Conservation (phyloP, 164 flowering plant species). For the Pachysandra terminalis region DNA sequence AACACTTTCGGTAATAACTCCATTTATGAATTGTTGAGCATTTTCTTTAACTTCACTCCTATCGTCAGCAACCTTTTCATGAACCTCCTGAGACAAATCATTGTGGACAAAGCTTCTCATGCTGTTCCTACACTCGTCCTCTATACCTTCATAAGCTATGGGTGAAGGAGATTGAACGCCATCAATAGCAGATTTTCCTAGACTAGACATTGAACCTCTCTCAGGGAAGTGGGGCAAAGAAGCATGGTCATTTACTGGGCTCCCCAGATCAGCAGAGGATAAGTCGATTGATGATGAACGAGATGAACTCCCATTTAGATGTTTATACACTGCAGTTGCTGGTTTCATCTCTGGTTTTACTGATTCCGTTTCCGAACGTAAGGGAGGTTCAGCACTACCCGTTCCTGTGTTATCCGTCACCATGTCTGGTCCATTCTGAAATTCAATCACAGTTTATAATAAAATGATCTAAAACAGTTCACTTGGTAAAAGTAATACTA, state of each 20-base stretch:
- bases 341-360: slow-evolving; percentile 17
- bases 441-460: slow-evolving; percentile 10
- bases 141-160: slow-evolving; percentile 18
- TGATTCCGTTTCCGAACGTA: slow-evolving; percentile 16
- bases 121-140: slow-evolving; percentile 19
- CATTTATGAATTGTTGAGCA: slow-evolving; percentile 7
- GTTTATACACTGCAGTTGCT: slow-evolving; percentile 10
- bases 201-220: slow-evolving; percentile 13
- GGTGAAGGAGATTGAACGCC: slow-evolving; percentile 28
- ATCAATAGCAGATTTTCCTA: slow-evolving; percentile 12
- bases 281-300: slow-evolving; percentile 43
- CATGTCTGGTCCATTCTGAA: slow-evolving; percentile 37
- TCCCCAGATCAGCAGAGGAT: slow-evolving; percentile 41
- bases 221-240: slow-evolving; percentile 23
- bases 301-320: slow-evolving; percentile 32
- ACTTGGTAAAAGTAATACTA: no score
- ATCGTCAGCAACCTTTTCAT: slow-evolving; percentile 14
- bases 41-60: slow-evolving; percentile 12
- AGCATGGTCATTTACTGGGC: slow-evolving; percentile 30
- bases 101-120: slow-evolving; percentile 13
- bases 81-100: slow-evolving; percentile 21
- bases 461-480: no score
- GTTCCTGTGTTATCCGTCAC: slow-evolving; percentile 16
- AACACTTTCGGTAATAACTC: slow-evolving; percentile 10
- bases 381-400: slow-evolving; percentile 15